phyloP scores from a whole-genome alignment of 257 asterid genomes.

The Nicotiana otophora region DNA sequence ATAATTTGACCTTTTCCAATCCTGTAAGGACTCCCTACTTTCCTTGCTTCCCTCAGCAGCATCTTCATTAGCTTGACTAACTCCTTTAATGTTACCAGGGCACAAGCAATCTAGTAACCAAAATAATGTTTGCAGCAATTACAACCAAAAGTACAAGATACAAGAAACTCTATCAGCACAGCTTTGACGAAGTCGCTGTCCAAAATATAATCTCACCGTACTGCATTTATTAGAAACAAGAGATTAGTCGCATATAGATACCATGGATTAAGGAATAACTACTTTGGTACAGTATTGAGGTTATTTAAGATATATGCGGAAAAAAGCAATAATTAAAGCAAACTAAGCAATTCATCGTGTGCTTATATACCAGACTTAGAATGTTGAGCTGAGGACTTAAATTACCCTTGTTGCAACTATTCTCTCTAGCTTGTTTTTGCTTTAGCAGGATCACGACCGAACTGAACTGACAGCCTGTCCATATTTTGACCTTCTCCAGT shows the following conservation, averaged over 20 bases:
- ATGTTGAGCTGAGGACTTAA: neutral
- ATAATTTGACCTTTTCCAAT: neutral
- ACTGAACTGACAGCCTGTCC: no score
- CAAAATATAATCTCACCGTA: no score
- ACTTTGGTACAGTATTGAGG: neutral
- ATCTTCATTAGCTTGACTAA: neutral
- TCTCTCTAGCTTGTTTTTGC: conserved; percentile 31
- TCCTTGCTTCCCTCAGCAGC: neutral
- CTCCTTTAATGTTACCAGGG: neutral
- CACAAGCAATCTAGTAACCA: neutral
- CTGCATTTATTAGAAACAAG: no score
- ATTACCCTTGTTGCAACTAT: neutral
- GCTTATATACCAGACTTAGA: neutral
- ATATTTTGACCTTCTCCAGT: no score
- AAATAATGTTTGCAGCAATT: neutral
- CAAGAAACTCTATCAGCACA: neutral
- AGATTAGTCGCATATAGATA: no score
- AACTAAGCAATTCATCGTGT: neutral
- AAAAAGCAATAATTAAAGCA: neutral
- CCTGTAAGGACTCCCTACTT: neutral
- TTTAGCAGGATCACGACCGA: conserved; percentile 60
- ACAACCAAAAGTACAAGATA: neutral
- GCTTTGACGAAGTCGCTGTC: no score
- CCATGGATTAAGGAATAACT: neutral
- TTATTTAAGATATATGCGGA: neutral